phyloP scores from a whole-genome alignment of 129 eudicot species.

The Pseudognaphalium luteoalbum region DNA sequence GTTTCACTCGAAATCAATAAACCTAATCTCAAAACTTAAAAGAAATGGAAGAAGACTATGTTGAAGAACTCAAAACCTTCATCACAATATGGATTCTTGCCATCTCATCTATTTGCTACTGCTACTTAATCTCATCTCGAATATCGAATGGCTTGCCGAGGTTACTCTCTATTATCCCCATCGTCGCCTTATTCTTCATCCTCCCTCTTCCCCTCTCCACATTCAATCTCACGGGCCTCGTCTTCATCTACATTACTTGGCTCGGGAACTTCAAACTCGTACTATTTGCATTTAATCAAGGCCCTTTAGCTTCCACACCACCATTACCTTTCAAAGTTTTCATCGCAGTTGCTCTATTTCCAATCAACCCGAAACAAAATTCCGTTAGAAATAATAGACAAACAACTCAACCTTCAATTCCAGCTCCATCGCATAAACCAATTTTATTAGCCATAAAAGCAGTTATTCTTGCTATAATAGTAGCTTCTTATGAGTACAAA shows the following conservation, averaged over 20 bases:
- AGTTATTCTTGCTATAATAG: neutral
- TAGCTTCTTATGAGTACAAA: neutral
- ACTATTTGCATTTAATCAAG: constrained; percentile 46
- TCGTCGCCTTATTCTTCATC: constrained; percentile 38
- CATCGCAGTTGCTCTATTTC: constrained; percentile 49
- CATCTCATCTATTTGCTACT: constrained; percentile 33
- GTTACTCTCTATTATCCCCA: constrained; percentile 32
- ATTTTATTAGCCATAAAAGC: neutral
- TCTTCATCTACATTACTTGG: constrained; percentile 60
- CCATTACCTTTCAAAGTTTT: constrained; percentile 37
- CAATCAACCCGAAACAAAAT: constrained; percentile 26
- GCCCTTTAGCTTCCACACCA: constrained; percentile 50
- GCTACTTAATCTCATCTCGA: constrained; percentile 34
- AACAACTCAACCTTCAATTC: neutral
- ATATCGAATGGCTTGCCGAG: constrained; percentile 39
- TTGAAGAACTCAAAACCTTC: neutral
- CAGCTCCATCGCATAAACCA: neutral
- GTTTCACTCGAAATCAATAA: neutral
- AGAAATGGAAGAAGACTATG: neutral
- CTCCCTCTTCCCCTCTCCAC: constrained; percentile 55
- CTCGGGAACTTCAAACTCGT: constrained; percentile 63
- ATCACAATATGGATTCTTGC: neutral
- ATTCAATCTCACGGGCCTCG: constrained; percentile 47
- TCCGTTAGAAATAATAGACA: neutral
- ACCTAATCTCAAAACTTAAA: neutral